A percentile compares a stretch with the other conserved stretches of the same genome.
These are phyloP conservation scores for Chrysosphaeria jannelii DNA, from an alignment of 2,329 filamentous ascomycete species.

Conservation along the genomic window DNA sequence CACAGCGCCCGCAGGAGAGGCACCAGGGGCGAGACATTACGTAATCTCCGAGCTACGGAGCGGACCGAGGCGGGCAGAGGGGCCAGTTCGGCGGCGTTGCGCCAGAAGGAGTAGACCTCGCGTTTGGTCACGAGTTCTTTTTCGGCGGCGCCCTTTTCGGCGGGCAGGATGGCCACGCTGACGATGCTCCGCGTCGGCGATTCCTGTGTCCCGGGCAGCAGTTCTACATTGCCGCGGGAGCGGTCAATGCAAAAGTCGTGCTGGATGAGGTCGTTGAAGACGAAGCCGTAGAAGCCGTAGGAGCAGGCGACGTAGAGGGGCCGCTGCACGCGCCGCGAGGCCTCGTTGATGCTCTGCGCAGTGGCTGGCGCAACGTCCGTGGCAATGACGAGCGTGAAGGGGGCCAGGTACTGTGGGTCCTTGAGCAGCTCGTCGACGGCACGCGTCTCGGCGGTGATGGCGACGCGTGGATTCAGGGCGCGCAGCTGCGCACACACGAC, in stretches of 20 bases:
- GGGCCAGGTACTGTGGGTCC: conserved; percentile 35
- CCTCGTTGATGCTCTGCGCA: conserved; percentile 56
- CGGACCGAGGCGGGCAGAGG: conserved; percentile 39
- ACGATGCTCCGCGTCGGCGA: conserved; percentile 50
- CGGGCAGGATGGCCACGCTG: conserved; percentile 37
- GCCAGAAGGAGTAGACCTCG: conserved; percentile 67
- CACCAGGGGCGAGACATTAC: conserved; percentile 54
- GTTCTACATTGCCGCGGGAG: conserved; percentile 44
- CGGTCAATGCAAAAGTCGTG: conserved; percentile 80
- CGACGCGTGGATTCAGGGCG: conserved; percentile 71
- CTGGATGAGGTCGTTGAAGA: conserved; percentile 74
- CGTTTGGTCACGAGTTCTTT: conserved; percentile 66
- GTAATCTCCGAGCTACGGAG: conserved; percentile 34
- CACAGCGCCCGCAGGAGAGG: conserved; percentile 72
- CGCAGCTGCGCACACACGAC: conserved; percentile 51
- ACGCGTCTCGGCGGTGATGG: conserved; percentile 36
- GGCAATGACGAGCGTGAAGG: conserved; percentile 66
- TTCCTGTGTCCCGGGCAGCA: conserved; percentile 25
- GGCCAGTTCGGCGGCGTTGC: conserved; percentile 52
- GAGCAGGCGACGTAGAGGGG: conserved; percentile 73
- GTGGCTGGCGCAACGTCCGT: conserved; percentile 57
- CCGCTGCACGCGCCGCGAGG: conserved; percentile 44
- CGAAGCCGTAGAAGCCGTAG: conserved; percentile 79
- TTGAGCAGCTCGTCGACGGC: conserved; percentile 28
- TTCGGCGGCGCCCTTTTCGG: conserved; percentile 23